phyloP scores from a whole-genome alignment of 1,284 basidiomycete species.

The Pyrrhoderma lamaoense region DNA sequence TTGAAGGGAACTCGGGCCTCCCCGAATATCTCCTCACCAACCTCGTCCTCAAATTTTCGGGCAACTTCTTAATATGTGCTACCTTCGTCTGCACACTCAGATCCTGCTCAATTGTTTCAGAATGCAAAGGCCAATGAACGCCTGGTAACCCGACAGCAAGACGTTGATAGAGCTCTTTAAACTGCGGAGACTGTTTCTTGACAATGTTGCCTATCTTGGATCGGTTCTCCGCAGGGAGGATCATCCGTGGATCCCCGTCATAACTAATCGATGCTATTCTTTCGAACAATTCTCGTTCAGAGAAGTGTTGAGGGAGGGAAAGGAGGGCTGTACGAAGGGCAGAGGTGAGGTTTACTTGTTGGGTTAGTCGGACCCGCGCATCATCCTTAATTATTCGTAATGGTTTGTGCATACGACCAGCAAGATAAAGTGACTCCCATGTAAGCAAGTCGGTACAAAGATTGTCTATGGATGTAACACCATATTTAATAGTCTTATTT shows the following conservation, averaged over 20 bases:
- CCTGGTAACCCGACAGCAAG: slow-evolving; percentile 72
- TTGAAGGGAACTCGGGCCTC: slow-evolving; percentile 25
- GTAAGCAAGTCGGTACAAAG: slow-evolving; percentile 86
- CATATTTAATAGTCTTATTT: slow-evolving; percentile 88
- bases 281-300: slow-evolving; percentile 79
- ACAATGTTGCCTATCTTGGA: slow-evolving; percentile 95
- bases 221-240: slow-evolving; percentile 89
- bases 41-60: slow-evolving; percentile 52
- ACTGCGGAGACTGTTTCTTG: slow-evolving; percentile 72
- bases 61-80: slow-evolving; percentile 70
- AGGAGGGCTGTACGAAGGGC: slow-evolving; percentile 78
- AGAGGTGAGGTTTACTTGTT: slow-evolving; percentile 88
- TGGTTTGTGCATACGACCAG: slow-evolving; percentile 97
- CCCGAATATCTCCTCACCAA: slow-evolving; percentile 48
- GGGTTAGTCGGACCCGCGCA: slow-evolving; percentile 82
- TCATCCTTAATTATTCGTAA: slow-evolving; percentile 84
- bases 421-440: slow-evolving; percentile 92
- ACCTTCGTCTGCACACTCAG: slow-evolving; percentile 55
- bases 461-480: slow-evolving; percentile 88
- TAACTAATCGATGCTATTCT: slow-evolving; percentile 87
- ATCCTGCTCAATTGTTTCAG: slow-evolving; percentile 62
- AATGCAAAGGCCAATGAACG: slow-evolving; percentile 52
- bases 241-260: slow-evolving; percentile 88
- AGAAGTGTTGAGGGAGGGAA: slow-evolving; percentile 54
- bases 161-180: slow-evolving; percentile 81